Percentiles rank a stretch among this genome's conserved stretches.
These are phyloP conservation scores for Leptographium galeiforme DNA, from an alignment of 2,329 filamentous ascomycete species.

Conservation along the genomic window DNA sequence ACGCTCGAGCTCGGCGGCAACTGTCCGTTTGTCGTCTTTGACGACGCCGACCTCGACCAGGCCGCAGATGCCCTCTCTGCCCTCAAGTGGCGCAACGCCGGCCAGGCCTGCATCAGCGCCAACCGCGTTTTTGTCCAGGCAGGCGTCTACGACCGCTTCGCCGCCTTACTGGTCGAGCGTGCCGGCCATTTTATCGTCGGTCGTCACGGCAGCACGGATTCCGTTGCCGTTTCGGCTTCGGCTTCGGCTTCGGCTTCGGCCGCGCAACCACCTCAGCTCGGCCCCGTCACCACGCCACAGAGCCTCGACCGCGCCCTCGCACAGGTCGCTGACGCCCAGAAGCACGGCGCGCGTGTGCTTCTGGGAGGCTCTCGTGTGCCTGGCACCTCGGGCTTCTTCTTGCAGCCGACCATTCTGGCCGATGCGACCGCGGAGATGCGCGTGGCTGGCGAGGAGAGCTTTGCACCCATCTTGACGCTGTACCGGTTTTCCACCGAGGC, in stretches of 20 bases:
- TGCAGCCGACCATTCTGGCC: conserved; percentile 55
- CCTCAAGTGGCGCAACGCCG: conserved; percentile 35
- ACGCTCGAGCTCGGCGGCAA: conserved; percentile 61
- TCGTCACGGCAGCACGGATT: too few species aligned
- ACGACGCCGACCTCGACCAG: conserved; percentile 52
- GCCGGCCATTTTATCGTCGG: too few species aligned
- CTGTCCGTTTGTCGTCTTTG: conserved; percentile 50
- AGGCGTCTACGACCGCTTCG: conserved; percentile 43
- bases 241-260: too few species aligned
- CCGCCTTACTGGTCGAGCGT: conserved; percentile 28
- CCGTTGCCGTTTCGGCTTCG: too few species aligned
- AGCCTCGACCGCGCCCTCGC: too few species aligned
- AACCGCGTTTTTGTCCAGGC: conserved; percentile 51
- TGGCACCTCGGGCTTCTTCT: conserved; percentile 52
- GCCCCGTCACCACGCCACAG: background rate
- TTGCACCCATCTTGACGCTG: background rate
- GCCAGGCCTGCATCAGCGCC: conserved; percentile 50
- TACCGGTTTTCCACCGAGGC: too few species aligned
- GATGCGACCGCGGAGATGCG: conserved; percentile 22
- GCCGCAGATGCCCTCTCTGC: conserved; percentile 26
- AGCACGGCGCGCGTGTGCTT: conserved; percentile 13
- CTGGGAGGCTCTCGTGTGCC: conserved; percentile 38
- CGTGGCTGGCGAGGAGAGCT: conserved; percentile 12
- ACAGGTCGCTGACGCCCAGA: conserved; percentile 8
- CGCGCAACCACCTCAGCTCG: too few species aligned